These are phyloP conservation scores for Microbotryomycetes sp. DNA, from an alignment of 1,284 basidiomycete species.

Conservation along the genomic window DNA sequence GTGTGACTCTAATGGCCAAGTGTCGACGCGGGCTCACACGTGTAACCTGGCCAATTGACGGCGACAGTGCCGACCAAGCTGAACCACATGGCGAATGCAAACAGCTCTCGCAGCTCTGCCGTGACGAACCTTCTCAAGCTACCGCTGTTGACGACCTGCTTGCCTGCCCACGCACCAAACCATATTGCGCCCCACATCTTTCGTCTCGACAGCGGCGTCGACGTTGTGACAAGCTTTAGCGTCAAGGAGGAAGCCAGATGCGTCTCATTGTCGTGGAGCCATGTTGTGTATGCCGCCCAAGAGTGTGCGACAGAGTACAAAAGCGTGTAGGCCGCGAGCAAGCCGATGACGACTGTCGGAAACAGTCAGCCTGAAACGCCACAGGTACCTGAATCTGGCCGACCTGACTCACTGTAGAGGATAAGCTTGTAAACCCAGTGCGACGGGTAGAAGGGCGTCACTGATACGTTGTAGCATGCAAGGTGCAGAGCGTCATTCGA, in stretches of 20 bases:
- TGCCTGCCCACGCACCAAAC: slow-evolving; percentile 86
- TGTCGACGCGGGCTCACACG: slow-evolving; percentile 55
- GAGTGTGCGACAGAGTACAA: slow-evolving; percentile 71
- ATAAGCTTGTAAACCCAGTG: slow-evolving; percentile 65
- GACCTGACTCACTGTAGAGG: slow-evolving; percentile 50
- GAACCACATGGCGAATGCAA: slow-evolving; percentile 79
- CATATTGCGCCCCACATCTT: slow-evolving; percentile 68
- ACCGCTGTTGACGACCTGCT: slow-evolving; percentile 72
- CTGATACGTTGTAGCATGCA: slow-evolving; percentile 68
- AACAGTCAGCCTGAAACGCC: not conserved
- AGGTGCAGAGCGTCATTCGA: slow-evolving; percentile 56
- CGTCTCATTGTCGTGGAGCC: slow-evolving; percentile 31
- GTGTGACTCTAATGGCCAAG: not conserved
- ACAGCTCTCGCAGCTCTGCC: slow-evolving; percentile 82
- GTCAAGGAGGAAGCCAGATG: slow-evolving; percentile 34
- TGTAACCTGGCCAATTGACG: slow-evolving; percentile 86
- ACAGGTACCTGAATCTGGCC: not conserved
- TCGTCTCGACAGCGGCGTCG: slow-evolving; percentile 43
- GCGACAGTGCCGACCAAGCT: slow-evolving; percentile 77
- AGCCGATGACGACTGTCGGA: slow-evolving; percentile 65
- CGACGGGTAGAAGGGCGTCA: slow-evolving; percentile 63
- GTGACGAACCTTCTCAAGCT: slow-evolving; percentile 87
- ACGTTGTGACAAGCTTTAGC: slow-evolving; percentile 23
- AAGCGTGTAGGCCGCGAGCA: slow-evolving; percentile 61
- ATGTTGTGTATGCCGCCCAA: slow-evolving; percentile 55